A percentile compares a stretch with the other conserved stretches of the same genome.
Evolutionary conservation across 306 rosid genomes (phyloP).

Genomic region (Cicer arietinum): DNA sequence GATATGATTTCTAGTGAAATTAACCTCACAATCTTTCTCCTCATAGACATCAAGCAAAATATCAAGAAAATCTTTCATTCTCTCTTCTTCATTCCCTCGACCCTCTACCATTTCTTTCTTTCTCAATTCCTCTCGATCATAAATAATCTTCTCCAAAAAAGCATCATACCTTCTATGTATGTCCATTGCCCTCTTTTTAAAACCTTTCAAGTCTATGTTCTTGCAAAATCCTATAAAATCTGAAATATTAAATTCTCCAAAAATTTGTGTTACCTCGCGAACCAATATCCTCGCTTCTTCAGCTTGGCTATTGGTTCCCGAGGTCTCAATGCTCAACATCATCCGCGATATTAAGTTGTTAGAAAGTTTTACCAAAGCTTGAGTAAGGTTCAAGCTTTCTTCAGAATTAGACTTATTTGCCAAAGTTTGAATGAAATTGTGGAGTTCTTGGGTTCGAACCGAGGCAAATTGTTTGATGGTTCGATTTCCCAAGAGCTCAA

Average conservation of each 20-base stretch:
- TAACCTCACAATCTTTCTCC: constrained; percentile 39
- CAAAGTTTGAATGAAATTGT: constrained; percentile 22
- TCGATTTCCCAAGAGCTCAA: constrained; percentile 46
- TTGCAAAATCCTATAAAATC: constrained; percentile 38
- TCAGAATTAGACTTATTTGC: constrained; percentile 8
- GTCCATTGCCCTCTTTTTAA: constrained; percentile 43
- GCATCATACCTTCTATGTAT: constrained; percentile 52
- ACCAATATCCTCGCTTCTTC: constrained; percentile 46
- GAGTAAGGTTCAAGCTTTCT: constrained; percentile 44
- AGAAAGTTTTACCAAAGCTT: constrained; percentile 46
- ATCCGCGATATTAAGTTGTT: constrained; percentile 54
- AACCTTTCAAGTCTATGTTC: not conserved
- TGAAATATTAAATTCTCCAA: constrained; percentile 40
- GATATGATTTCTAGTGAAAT: constrained; percentile 49
- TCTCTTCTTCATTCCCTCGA: constrained; percentile 28
- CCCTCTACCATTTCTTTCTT: not conserved
- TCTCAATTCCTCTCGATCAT: constrained; percentile 48
- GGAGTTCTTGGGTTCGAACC: constrained; percentile 41
- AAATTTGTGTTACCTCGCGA: constrained; percentile 49
- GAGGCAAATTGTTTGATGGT: constrained; percentile 34
- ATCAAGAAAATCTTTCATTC: constrained; percentile 53
- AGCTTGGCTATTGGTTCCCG: constrained; percentile 23
- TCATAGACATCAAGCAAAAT: constrained; percentile 49
- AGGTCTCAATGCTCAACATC: constrained; percentile 56
- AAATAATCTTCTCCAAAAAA: constrained; percentile 52